A percentile compares a stretch with the other conserved stretches of the same genome.
phyloP scores from a whole-genome alignment of 2,329 filamentous ascomycete genomes.

The Penicillium palitans region DNA sequence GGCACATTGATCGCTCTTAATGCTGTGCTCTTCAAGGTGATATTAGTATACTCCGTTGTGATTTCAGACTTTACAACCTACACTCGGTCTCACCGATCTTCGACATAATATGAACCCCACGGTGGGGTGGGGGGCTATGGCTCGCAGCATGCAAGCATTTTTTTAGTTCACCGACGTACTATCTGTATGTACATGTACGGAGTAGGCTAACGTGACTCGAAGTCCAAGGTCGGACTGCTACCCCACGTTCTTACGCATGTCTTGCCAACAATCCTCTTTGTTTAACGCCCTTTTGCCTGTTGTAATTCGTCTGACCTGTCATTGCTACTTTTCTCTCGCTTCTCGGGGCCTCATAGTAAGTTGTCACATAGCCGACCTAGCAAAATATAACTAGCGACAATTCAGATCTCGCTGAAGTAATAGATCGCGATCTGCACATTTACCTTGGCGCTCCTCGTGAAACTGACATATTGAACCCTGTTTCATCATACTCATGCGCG shows the following conservation, averaged over 20 bases:
- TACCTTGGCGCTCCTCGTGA: background rate
- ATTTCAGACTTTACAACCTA: background rate
- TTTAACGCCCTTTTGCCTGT: background rate
- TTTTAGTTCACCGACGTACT: background rate
- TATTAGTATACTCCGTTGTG: background rate
- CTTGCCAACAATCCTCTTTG: background rate
- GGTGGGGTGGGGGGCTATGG: background rate
- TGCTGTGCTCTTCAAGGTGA: background rate
- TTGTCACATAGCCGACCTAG: background rate
- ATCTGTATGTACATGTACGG: background rate
- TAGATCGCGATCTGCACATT: background rate
- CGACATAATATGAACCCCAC: background rate
- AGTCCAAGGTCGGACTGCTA: background rate
- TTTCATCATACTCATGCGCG: background rate
- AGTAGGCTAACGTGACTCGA: background rate
- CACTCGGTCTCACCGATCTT: slow-evolving; percentile 3
- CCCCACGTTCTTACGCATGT: background rate
- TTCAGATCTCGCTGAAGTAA: background rate
- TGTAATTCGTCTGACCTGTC: background rate
- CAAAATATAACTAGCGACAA: background rate
- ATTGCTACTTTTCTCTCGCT: background rate
- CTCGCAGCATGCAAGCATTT: slow-evolving; percentile 9
- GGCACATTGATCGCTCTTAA: slow-evolving; percentile 15
- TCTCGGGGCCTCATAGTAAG: background rate
- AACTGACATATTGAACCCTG: background rate